These are phyloP conservation scores for Filobasidium floriforme DNA, from an alignment of 768 basidiomycete species.

Conservation along the genomic window DNA sequence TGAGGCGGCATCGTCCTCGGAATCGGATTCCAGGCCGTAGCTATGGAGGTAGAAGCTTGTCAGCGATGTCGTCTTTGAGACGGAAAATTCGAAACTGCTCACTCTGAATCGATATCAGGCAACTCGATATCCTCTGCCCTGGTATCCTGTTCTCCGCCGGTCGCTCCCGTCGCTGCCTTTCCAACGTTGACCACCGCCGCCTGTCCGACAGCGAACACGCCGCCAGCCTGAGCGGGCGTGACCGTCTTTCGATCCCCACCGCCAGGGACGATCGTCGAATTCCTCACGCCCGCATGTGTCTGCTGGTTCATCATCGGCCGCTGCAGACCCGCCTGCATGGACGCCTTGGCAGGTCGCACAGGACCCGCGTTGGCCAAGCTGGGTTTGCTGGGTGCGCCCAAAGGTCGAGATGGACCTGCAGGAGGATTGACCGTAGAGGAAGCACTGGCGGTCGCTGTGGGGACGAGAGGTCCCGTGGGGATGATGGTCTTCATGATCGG, in stretches of 20 bases:
- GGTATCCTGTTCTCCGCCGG: conserved; percentile 19
- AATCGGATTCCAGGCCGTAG: conserved; percentile 47
- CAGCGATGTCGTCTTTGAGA: not conserved
- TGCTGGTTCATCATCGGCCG: not conserved
- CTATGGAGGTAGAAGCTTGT: conserved; percentile 1
- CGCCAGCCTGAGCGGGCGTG: conserved; percentile 14
- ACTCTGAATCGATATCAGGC: conserved; percentile 89
- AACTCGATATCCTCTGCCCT: conserved; percentile 57
- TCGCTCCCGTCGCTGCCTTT: not conserved
- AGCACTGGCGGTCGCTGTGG: not conserved
- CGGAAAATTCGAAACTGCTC: conserved; percentile 23
- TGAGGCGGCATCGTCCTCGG: conserved; percentile 64
- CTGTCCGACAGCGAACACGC: conserved; percentile 11
- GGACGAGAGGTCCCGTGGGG: not conserved
- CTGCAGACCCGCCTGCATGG: conserved; percentile 8
- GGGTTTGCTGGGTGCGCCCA: conserved; percentile 26
- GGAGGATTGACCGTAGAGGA: not conserved
- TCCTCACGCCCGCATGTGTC: not conserved
- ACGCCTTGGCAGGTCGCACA: conserved; percentile 5
- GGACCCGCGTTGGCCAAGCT: conserved; percentile 31
- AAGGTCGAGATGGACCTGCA: conserved; percentile 7
- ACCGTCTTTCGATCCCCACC: conserved; percentile 15
- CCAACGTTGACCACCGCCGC: not conserved
- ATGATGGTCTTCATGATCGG: conserved; percentile 10
- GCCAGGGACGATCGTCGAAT: conserved; percentile 18